These are phyloP conservation scores for Exidia glandulosa DNA, from an alignment of 768 basidiomycete genomes.

Conservation along the genomic window DNA sequence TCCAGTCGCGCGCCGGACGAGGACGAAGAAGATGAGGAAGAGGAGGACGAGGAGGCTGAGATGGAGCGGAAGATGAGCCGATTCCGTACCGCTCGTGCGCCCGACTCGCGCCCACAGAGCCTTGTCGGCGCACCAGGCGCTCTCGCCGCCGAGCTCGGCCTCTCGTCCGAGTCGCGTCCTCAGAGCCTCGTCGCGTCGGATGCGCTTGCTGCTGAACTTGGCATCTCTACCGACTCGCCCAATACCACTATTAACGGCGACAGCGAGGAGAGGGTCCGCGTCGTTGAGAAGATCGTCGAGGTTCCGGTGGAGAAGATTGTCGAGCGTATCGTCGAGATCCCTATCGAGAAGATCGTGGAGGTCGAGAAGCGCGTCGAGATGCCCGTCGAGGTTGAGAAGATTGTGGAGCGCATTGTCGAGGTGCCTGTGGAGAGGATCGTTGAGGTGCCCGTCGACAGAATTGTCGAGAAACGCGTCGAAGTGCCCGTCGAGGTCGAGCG, in stretches of 20 bases:
- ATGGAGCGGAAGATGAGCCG: constrained; percentile 27
- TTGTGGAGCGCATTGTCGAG: no score
- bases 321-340: constrained; percentile 13
- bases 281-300: constrained; percentile 15
- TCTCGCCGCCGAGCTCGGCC: constrained; percentile 50
- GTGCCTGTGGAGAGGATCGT: constrained; percentile 11
- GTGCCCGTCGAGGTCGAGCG: constrained; percentile 12
- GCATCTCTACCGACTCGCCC: constrained; percentile 21
- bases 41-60: background rate
- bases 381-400: constrained; percentile 15
- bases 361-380: constrained; percentile 10
- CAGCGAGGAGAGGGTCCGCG: constrained; percentile 10
- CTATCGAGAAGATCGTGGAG: constrained; percentile 9
- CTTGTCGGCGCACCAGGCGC: constrained; percentile 66
- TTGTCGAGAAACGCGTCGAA: constrained; percentile 15
- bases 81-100: constrained; percentile 50
- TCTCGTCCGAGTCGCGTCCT: constrained; percentile 46
- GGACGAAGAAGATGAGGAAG: constrained; percentile 2
- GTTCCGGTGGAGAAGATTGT: constrained; percentile 16
- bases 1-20: constrained; percentile 35
- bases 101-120: constrained; percentile 54
- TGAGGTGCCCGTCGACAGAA: constrained; percentile 14
- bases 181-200: constrained; percentile 63
- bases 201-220: constrained; percentile 52
- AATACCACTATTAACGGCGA: constrained; percentile 7